Evolutionary conservation across 805 yeast genomes (phyloP).

Genomic region (Starmerella bombicola): DNA sequence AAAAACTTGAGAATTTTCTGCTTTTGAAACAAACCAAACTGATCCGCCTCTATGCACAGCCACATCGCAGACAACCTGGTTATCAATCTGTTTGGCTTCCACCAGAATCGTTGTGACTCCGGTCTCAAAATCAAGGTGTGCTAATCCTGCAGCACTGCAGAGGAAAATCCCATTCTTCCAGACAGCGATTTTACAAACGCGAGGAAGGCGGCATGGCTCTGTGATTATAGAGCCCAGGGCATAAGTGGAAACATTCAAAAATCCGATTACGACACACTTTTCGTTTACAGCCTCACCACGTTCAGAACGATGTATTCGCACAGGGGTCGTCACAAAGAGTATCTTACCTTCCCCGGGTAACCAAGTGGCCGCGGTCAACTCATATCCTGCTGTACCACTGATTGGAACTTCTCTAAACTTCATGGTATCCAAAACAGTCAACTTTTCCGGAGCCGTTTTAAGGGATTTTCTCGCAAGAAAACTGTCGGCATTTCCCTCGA

Average conservation of each 20-base stretch:
- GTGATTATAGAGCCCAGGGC: not conserved
- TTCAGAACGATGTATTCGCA: not conserved
- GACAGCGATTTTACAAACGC: not conserved
- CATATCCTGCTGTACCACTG: not conserved
- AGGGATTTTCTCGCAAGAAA: too few species aligned
- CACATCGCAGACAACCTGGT: not conserved
- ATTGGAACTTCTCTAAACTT: not conserved
- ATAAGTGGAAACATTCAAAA: not conserved
- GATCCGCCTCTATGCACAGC: not conserved
- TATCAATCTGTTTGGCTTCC: not conserved
- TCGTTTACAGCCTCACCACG: not conserved
- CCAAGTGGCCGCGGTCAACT: not conserved
- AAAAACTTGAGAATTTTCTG: not conserved
- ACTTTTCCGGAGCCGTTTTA: too few species aligned
- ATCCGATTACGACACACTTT: not conserved
- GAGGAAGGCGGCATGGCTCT: not conserved
- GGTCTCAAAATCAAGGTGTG: not conserved
- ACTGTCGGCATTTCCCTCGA: too few species aligned
- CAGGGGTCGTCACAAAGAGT: not conserved
- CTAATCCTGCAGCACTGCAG: constrained; percentile 3
- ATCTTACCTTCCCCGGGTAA: not conserved
- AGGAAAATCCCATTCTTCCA: constrained; percentile 3
- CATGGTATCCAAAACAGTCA: too few species aligned
- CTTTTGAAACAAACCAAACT: not conserved
- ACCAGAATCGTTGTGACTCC: not conserved